Conservation (phyloP, 2,329 filamentous ascomycete species). For the Diplodia mutila region DNA sequence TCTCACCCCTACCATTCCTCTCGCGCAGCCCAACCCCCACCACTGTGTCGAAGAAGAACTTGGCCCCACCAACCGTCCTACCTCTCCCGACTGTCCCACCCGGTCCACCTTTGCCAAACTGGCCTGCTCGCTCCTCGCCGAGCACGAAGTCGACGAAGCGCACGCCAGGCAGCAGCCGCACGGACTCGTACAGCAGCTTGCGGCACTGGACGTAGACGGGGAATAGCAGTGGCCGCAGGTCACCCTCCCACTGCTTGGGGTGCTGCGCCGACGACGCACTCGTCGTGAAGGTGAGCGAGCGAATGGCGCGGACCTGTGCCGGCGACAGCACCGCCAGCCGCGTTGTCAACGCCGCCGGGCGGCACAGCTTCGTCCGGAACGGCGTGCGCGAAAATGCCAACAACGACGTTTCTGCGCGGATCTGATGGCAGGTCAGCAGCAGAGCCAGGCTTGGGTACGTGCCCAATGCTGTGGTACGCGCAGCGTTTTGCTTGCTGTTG, state of each 20-base stretch:
- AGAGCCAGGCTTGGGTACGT: constrained; percentile 12
- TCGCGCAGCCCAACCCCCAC: constrained; percentile 20
- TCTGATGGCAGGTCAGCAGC: constrained; percentile 27
- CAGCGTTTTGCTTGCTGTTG: not conserved
- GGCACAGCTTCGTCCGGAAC: constrained; percentile 23
- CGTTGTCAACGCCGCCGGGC: constrained; percentile 17
- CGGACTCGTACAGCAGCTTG: constrained; percentile 25
- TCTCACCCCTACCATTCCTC: constrained; percentile 16
- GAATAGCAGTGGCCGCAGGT: constrained; percentile 24
- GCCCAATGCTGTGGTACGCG: not conserved
- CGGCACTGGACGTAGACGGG: constrained; percentile 26
- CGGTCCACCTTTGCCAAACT: constrained; percentile 11
- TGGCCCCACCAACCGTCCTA: constrained; percentile 21
- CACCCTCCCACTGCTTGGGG: constrained; percentile 20
- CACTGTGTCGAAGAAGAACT: constrained; percentile 25
- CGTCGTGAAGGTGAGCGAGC: constrained; percentile 16
- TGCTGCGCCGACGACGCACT: not conserved
- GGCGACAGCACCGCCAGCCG: constrained; percentile 22
- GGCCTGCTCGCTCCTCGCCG: constrained; percentile 16
- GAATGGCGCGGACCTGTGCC: constrained; percentile 13
- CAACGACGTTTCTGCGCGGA: constrained; percentile 22
- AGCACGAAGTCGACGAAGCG: constrained; percentile 20
- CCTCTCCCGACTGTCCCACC: not conserved
- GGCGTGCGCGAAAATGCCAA: constrained; percentile 26
- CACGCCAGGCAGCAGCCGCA: constrained; percentile 25